Evolutionary conservation across 768 basidiomycete genomes (phyloP).

Genomic region (Rhodotorula taiwanensis): DNA sequence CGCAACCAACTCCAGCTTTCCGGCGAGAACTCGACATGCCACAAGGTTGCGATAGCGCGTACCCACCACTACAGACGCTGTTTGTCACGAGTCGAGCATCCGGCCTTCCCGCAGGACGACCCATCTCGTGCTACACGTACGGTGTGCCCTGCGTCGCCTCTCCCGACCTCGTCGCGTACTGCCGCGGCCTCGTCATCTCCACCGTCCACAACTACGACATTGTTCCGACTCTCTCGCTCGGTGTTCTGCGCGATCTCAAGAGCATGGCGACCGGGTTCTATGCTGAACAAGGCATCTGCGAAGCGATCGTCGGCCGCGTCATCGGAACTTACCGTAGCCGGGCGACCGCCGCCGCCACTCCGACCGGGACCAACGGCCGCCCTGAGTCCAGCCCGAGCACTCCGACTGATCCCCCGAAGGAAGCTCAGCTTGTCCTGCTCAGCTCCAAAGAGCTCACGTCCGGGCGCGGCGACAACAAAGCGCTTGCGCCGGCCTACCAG

Average conservation of each 20-base stretch:
- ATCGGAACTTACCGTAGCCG: conserved; percentile 39
- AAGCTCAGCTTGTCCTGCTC: conserved; percentile 30
- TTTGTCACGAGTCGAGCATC: conserved; percentile 45
- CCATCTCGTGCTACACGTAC: conserved; percentile 46
- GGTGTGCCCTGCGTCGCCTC: conserved; percentile 46
- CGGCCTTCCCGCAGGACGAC: conserved; percentile 45
- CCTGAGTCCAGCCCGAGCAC: not conserved
- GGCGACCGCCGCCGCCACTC: not conserved
- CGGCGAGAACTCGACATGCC: conserved; percentile 3
- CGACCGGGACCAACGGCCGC: not conserved
- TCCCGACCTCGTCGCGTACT: conserved; percentile 43
- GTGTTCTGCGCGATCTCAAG: conserved; percentile 44
- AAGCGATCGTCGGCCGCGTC: conserved; percentile 46
- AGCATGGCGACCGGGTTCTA: conserved; percentile 45
- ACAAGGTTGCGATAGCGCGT: not conserved
- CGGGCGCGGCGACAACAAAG: conserved; percentile 38
- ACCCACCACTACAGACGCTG: conserved; percentile 39
- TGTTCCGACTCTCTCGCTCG: conserved; percentile 43
- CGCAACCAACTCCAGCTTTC: conserved; percentile 35
- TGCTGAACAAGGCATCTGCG: conserved; percentile 44
- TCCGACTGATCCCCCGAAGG: conserved; percentile 23
- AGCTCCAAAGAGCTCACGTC: conserved; percentile 31
- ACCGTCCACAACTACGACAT: conserved; percentile 45
- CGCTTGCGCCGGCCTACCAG: conserved; percentile 36
- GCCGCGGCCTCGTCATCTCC: conserved; percentile 44